Base-by-base conservation (phyloP, 768 basidiomycete genomes). In the Gymnopilus junonius region DNA sequence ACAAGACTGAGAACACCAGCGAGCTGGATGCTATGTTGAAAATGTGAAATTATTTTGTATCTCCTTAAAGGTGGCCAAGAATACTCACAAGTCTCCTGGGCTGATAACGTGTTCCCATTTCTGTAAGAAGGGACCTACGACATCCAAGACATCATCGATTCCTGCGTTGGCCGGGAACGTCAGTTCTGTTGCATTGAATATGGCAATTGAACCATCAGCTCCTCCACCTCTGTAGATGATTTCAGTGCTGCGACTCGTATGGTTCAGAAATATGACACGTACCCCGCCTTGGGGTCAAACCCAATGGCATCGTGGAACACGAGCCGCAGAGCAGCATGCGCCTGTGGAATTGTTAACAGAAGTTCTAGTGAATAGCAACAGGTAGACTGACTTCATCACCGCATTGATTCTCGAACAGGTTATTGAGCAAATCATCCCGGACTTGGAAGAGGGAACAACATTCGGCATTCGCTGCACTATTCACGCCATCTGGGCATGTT, bases 281-380 rank as follows among this genome's bases (percentile, higher is more conserved):
- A 69, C 73, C 40, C 61, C 75, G 75, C 76, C 74, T 15, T 71
- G 1, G 65, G 68, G 12, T 80, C 82, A 63, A 80, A 77, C 14
- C 77, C 81, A 57, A 82, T 81, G 21, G 80, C 78, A 59, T 81
- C 81, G 66, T 82, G 78, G 73, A 79, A 79, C 20, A 75, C 69
- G 40, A 79, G 64, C 27, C 78, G 71, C 29, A 79, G 71, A 32
- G 76, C 69, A 51, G 73, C 70, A 42, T 73, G 74, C 31, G 62
- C 75, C 74, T 72, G 35, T 31, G 23, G 4, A 7, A 15, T 39
- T 17, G 15, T 37, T 14, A 8, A n/a, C 3, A 43, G 27, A 48
- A 53, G 34, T 21, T 37, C 14, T 4, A 15, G 23, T 3, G 3
- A 21, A 39, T 55, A 25, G 48, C 4, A 50, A 10, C 39, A 29